Evolutionary conservation across 2,329 filamentous ascomycete species (phyloP).

Genomic region (Neopestalotiopsis sp.): DNA sequence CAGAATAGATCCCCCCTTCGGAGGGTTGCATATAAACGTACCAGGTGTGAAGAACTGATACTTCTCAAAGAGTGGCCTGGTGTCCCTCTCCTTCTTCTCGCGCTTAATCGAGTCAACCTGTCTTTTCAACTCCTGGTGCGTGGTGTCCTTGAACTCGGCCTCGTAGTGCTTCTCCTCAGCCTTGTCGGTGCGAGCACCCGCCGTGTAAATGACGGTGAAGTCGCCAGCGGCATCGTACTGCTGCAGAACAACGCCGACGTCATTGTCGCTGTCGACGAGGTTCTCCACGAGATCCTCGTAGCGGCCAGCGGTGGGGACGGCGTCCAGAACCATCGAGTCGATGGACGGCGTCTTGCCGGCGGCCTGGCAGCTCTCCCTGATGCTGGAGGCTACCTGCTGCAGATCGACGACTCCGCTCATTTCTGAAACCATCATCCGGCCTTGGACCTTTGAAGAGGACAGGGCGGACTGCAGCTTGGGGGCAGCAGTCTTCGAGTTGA

Average conservation of each 20-base stretch:
- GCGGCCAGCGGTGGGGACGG: constrained; percentile 41
- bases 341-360: constrained; percentile 43
- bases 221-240: constrained; percentile 44
- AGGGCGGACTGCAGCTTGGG: constrained; percentile 54
- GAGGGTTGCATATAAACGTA: constrained; percentile 43
- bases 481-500: constrained; percentile 53
- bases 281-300: constrained; percentile 48
- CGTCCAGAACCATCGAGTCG: constrained; percentile 45
- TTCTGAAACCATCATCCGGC: constrained; percentile 58
- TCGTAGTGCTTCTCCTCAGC: constrained; percentile 59
- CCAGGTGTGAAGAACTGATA: constrained; percentile 94
- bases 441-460: constrained; percentile 38
- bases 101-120: constrained; percentile 38
- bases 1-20: neutral
- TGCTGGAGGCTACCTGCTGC: constrained; percentile 46
- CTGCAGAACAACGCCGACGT: constrained; percentile 55
- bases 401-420: constrained; percentile 56
- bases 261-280: constrained; percentile 54
- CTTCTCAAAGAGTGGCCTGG: constrained; percentile 77
- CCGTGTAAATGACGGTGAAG: constrained; percentile 80
- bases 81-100: constrained; percentile 49
- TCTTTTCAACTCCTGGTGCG: constrained; percentile 79
- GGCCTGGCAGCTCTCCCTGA: constrained; percentile 51
- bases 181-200: constrained; percentile 55
- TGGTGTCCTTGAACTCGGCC: constrained; percentile 62